Evolutionary conservation across 805 yeast genomes (phyloP), one percentile per base, ranked within the genome.

Genomic region (Sugiyamaella qingdaonensis): DNA sequence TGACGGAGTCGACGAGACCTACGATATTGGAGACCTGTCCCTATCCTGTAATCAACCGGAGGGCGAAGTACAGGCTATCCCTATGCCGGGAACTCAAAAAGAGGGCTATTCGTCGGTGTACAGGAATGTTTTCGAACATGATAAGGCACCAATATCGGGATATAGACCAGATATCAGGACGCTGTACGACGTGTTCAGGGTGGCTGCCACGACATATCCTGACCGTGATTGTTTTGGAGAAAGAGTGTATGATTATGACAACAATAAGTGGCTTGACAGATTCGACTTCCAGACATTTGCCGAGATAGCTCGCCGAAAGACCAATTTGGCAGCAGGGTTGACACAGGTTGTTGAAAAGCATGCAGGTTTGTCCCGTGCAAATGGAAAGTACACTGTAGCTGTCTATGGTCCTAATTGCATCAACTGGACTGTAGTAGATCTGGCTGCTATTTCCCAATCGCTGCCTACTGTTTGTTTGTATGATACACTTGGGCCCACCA

Each of bases 401-500:
- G 54, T 56, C 64, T 66, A 55, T 51, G 68, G 52, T 66, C 73
- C 64, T 16, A 56, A 57, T 63, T 67, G 55, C 68, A 69, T 49
- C 60, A 62, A 86, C 67, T 86, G 94, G 94, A 73, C 77, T 32
- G 64, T 85, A 16, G 68, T 86, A 29, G 94, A 86, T 68, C 66
- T 85, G 61, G 90, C 89, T 0, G 80, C 86, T 61, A 77, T 75
- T 43, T 75, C 81, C 7, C 84, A 79, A 69, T 76, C 77, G 66
- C 76, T 73, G 39, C 66, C 79, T n/a, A 74, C 76, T 54, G 80
- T 82, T 10, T 77, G 82, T 3, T 64, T 80, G 19, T 80, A 80
- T 61, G 84, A 81, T 55, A 79, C 84, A 8, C 64, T 80, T 54
- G 85, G 85, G 2, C 75, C 83, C 1, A 76, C 75, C 41, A 77